Conservation (phyloP, 2,329 filamentous ascomycete species). For the Cladosporium oxysporum region DNA sequence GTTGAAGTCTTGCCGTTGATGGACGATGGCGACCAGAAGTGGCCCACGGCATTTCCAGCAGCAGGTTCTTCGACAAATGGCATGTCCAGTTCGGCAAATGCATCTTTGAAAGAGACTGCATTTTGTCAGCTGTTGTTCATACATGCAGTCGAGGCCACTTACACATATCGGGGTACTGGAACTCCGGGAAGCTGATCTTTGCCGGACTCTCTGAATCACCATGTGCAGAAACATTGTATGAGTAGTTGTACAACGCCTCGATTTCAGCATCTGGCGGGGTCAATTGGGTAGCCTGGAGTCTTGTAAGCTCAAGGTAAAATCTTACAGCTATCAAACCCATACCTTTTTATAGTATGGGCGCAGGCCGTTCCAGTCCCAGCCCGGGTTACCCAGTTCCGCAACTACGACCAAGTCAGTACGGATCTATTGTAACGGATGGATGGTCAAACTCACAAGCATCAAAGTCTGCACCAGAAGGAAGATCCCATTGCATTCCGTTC, state of each 20-base stretch:
- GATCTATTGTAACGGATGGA: too few species aligned
- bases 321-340: background rate
- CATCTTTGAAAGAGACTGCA: background rate
- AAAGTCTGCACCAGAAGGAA: conserved; percentile 36
- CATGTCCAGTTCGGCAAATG: background rate
- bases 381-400: conserved; percentile 34
- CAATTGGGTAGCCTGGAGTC: conserved; percentile 34
- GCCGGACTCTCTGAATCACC: background rate
- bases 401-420: background rate
- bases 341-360: background rate
- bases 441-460: conserved; percentile 36
- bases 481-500: conserved; percentile 33
- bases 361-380: conserved; percentile 32
- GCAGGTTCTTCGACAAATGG: conserved; percentile 2
- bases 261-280: conserved; percentile 46
- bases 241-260: conserved; percentile 42
- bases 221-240: background rate
- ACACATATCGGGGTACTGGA: conserved; percentile 3
- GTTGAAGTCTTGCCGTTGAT: conserved; percentile 51
- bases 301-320: conserved; percentile 29
- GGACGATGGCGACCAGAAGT: conserved; percentile 39
- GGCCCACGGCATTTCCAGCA: conserved; percentile 1
- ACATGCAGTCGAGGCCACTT: background rate
- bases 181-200: conserved; percentile 8
- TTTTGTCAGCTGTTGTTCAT: background rate